Percentiles rank a stretch among this genome's conserved stretches.
phyloP scores from a whole-genome alignment of 1,139 yeast species.

The Geotrichum fermentans region DNA sequence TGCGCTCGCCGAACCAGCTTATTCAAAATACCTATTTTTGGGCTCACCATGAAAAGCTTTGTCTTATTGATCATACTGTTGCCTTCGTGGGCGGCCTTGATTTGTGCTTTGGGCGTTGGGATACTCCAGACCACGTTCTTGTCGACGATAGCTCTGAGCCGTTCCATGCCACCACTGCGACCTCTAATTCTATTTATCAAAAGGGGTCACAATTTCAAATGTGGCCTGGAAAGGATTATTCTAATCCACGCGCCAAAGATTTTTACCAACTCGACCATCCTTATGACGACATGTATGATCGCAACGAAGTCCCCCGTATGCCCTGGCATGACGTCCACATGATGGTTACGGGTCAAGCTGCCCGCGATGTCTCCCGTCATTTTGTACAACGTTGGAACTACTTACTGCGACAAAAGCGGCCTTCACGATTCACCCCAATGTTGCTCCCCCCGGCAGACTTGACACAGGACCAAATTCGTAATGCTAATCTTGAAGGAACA shows the following conservation, averaged over 20 bases:
- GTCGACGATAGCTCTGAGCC: conserved; percentile 60
- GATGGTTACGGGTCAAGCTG: conserved; percentile 94
- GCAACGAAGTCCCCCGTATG: conserved; percentile 82
- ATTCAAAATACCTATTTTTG: conserved; percentile 90
- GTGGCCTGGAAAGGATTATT: conserved; percentile 96
- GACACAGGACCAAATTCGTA: conserved; percentile 61
- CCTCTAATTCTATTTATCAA: conserved; percentile 15
- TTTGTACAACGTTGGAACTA: conserved; percentile 98
- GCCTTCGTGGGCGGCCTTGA: conserved; percentile 96
- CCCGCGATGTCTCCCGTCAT: conserved; percentile 87
- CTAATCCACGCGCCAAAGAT: conserved; percentile 90
- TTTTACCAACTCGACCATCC: conserved; percentile 78
- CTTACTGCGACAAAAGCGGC: conserved; percentile 83
- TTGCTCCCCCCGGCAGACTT: conserved; percentile 90
- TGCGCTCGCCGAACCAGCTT: conserved; percentile 93
- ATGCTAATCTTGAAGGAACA: conserved; percentile 68
- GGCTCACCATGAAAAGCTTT: conserved; percentile 97
- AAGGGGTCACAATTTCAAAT: conserved; percentile 43
- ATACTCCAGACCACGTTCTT: conserved; percentile 91
- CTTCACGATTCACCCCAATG: conserved; percentile 88
- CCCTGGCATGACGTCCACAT: conserved; percentile 99
- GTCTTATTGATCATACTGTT: conserved; percentile 79
- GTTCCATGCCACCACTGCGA: conserved; percentile 27
- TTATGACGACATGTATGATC: conserved; percentile 86
- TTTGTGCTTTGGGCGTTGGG: conserved; percentile 91